Evolutionary conservation across 2,329 filamentous ascomycete species (phyloP), one percentile per base, ranked within the genome.

Genomic region (Ilyonectria destructans): DNA sequence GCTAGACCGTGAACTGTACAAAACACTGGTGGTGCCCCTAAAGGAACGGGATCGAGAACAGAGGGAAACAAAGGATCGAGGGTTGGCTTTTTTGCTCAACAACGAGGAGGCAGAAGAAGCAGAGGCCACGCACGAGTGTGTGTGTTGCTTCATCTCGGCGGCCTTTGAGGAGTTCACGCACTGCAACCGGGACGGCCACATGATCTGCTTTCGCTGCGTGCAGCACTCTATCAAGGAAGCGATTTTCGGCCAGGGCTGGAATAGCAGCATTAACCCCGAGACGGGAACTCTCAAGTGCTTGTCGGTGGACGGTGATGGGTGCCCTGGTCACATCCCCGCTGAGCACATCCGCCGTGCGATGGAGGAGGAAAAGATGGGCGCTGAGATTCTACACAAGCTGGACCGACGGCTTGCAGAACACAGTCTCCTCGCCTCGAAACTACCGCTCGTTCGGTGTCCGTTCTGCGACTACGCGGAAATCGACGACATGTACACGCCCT

Each of bases 381-480:
- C 86, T 59, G 93, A 96, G 75, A 89, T 92, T 6, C 86, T 95
- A 74, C 86, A 86, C 68, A 93, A 92, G 77, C 89, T 98, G 40
- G 92, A 97, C 77, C 91, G 93, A 72, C 91, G 94, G 33, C 86
- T 97, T 26, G 91, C 93, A 3, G 91, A 92, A 65, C 93, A 97
- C 74, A 90, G 87, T 21, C 87, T 99, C 1, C 82, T 93, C 29
- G 91, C 92, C 63, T 93, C 92, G 26, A 88, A 90, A 23, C 82
- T 97, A 7, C 91, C 93, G 3, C 87, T 98, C 2, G 86, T 96
- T 55, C 91, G 91, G 45, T 98, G 96, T 76, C 95, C 95, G 0
- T 98, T 97, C 78, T 99, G 96, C 85, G 87, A 87, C 72, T 99
- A 98, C 77, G 94, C 94, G 35, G 96, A 98, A 83, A 87, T 95